Percentiles rank a stretch among this genome's conserved stretches.
Conservation (phyloP, 1,284 basidiomycete genomes). For the Schizopora paradoxa region DNA sequence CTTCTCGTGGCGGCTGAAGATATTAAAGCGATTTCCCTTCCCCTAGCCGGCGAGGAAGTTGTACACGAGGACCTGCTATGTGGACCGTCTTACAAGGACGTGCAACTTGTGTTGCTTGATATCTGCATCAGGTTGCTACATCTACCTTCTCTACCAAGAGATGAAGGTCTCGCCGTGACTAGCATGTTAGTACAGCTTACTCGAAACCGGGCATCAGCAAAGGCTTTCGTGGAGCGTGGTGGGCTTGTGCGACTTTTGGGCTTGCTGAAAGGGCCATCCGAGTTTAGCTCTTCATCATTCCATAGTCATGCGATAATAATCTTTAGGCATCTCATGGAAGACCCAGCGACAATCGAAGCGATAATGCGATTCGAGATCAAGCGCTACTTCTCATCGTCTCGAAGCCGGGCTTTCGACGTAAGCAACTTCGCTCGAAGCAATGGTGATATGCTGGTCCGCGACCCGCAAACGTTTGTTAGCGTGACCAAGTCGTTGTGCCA, state of each 20-base stretch:
- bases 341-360: slow-evolving; percentile 55
- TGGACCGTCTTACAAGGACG: slow-evolving; percentile 58
- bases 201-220: slow-evolving; percentile 55
- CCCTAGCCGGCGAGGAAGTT: slow-evolving; percentile 65
- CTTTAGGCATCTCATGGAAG: slow-evolving; percentile 88
- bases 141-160: slow-evolving; percentile 57
- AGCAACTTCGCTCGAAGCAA: slow-evolving; percentile 72
- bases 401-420: slow-evolving; percentile 69
- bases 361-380: slow-evolving; percentile 84
- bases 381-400: slow-evolving; percentile 67
- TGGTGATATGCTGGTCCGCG: slow-evolving; percentile 77
- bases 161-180: slow-evolving; percentile 76
- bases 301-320: slow-evolving; percentile 85
- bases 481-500: slow-evolving; percentile 68
- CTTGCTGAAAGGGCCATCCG: slow-evolving; percentile 51
- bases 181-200: slow-evolving; percentile 81
- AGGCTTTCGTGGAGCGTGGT: slow-evolving; percentile 57
- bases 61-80: slow-evolving; percentile 42
- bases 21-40: slow-evolving; percentile 54
- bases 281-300: slow-evolving; percentile 50
- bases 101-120: slow-evolving; percentile 66
- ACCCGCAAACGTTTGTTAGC: slow-evolving; percentile 75
- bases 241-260: slow-evolving; percentile 65
- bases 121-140: slow-evolving; percentile 65
- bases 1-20: slow-evolving; percentile 74